phyloP scores from a whole-genome alignment of 192 early-diverging fungal genomes.

The Coemansia sp. region DNA sequence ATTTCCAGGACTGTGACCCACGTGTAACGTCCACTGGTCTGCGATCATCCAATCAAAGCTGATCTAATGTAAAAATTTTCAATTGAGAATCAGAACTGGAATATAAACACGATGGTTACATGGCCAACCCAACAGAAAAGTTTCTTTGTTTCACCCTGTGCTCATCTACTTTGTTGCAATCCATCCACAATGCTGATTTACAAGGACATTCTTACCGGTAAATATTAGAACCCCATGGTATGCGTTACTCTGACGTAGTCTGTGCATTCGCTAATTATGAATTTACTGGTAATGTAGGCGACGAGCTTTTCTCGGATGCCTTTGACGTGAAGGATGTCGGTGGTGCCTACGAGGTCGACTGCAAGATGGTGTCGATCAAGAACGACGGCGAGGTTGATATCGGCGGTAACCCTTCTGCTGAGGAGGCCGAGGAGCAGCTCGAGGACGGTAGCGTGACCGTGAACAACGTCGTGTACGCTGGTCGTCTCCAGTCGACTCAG shows the following conservation, averaged over 20 bases:
- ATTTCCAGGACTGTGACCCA: slow-evolving; percentile 20
- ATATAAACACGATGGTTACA: not conserved
- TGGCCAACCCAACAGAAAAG: not conserved
- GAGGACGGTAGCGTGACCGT: slow-evolving; percentile 65
- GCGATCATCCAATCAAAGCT: slow-evolving; percentile 13
- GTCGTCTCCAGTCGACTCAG: slow-evolving; percentile 67
- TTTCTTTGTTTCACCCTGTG: not conserved
- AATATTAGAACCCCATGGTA: slow-evolving; percentile 13
- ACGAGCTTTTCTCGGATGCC: slow-evolving; percentile 92
- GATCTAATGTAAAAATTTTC: slow-evolving; percentile 24
- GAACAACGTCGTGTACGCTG: slow-evolving; percentile 85
- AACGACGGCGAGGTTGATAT: slow-evolving; percentile 77
- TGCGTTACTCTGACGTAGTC: not conserved
- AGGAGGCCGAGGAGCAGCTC: slow-evolving; percentile 66
- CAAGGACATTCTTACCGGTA: slow-evolving; percentile 67
- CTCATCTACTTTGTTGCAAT: slow-evolving; percentile 8
- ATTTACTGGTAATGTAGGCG: slow-evolving; percentile 54
- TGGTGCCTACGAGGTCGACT: slow-evolving; percentile 77
- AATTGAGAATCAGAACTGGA: slow-evolving; percentile 4
- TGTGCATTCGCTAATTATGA: not conserved
- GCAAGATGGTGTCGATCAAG: slow-evolving; percentile 65
- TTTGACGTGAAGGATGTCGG: slow-evolving; percentile 67
- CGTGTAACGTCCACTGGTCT: not conserved
- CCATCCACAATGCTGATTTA: slow-evolving; percentile 65
- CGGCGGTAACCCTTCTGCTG: slow-evolving; percentile 91